Conservation (phyloP, 225 moss, liverwort and hornwort species). For the Pleurozium schreberi region DNA sequence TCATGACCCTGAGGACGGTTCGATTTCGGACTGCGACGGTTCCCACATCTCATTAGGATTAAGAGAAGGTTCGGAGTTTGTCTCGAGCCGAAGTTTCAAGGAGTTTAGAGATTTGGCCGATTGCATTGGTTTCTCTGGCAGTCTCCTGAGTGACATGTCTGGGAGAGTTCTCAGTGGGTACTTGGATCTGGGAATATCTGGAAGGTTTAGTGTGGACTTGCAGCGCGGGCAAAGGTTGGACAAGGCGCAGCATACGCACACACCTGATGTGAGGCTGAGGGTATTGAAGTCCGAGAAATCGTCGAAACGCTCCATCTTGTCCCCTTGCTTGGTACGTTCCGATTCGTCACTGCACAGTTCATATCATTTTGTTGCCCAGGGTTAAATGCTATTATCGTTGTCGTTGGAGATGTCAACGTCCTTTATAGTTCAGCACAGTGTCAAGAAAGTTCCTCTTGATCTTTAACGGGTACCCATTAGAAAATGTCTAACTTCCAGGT, state of each 20-base stretch:
- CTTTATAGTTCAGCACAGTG: neutral
- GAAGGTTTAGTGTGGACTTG: slow-evolving; percentile 47
- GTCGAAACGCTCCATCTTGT: slow-evolving; percentile 22
- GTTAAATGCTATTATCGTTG: neutral
- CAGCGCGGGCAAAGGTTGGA: slow-evolving; percentile 25
- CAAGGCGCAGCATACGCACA: slow-evolving; percentile 9
- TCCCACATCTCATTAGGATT: slow-evolving; percentile 1
- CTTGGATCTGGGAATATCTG: slow-evolving; percentile 21
- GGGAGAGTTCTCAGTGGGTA: slow-evolving; percentile 20
- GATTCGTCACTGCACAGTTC: neutral
- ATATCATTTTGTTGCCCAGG: neutral
- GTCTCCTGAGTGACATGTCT: slow-evolving; percentile 13
- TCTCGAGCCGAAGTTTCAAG: slow-evolving; percentile 14
- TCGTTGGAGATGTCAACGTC: neutral
- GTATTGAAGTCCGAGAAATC: slow-evolving; percentile 26
- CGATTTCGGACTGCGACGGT: slow-evolving; percentile 15
- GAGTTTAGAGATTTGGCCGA: slow-evolving; percentile 8
- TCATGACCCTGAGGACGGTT: slow-evolving; percentile 26
- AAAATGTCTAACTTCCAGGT: neutral
- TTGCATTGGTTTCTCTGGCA: slow-evolving; percentile 8
- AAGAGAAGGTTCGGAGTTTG: slow-evolving; percentile 17
- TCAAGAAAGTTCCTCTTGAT: neutral
- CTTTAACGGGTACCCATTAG: neutral
- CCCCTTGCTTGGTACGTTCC: slow-evolving; percentile 40
- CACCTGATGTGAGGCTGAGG: slow-evolving; percentile 15